These are phyloP conservation scores for Mycena amicta DNA, from an alignment of 768 basidiomycete species.

Conservation along the genomic window DNA sequence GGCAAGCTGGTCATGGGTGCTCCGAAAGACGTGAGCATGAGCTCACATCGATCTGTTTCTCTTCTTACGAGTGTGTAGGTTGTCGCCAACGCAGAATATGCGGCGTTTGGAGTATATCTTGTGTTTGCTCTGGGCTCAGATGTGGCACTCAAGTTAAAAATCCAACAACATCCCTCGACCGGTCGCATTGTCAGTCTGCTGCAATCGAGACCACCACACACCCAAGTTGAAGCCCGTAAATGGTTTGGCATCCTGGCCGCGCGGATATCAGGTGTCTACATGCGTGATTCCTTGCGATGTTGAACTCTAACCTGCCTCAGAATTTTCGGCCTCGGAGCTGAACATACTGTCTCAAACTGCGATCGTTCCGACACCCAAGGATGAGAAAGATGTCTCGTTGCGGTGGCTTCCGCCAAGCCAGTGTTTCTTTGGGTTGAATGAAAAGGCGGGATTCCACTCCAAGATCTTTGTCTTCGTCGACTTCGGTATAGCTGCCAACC, in stretches of 20 bases:
- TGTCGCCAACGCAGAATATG: slow-evolving; percentile 68
- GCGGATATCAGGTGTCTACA: slow-evolving; percentile 53
- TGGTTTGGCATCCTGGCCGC: slow-evolving; percentile 74
- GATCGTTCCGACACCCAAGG: slow-evolving; percentile 68
- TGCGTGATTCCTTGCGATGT: not conserved
- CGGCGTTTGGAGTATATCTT: slow-evolving; percentile 68
- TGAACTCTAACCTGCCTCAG: slow-evolving; percentile 36
- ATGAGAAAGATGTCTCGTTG: slow-evolving; percentile 30
- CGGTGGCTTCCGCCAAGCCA: slow-evolving; percentile 61
- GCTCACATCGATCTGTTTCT: not conserved
- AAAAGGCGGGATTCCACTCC: slow-evolving; percentile 65
- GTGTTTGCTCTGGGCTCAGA: slow-evolving; percentile 60
- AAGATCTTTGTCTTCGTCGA: slow-evolving; percentile 88
- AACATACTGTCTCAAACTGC: slow-evolving; percentile 54
- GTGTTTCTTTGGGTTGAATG: slow-evolving; percentile 66
- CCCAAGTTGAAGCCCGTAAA: slow-evolving; percentile 52
- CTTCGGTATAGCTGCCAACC: slow-evolving; percentile 80
- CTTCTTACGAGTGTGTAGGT: slow-evolving; percentile 49
- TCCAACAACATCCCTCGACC: slow-evolving; percentile 71
- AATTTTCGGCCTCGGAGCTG: slow-evolving; percentile 60
- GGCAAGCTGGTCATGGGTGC: slow-evolving; percentile 58
- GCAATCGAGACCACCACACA: slow-evolving; percentile 58
- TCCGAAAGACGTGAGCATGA: slow-evolving; percentile 59
- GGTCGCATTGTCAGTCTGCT: slow-evolving; percentile 60
- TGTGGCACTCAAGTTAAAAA: slow-evolving; percentile 62